Percentiles rank a stretch among this genome's conserved stretches.
Evolutionary conservation across 148 eudicot species (phyloP).

Genomic region (Polygonum aviculare): DNA sequence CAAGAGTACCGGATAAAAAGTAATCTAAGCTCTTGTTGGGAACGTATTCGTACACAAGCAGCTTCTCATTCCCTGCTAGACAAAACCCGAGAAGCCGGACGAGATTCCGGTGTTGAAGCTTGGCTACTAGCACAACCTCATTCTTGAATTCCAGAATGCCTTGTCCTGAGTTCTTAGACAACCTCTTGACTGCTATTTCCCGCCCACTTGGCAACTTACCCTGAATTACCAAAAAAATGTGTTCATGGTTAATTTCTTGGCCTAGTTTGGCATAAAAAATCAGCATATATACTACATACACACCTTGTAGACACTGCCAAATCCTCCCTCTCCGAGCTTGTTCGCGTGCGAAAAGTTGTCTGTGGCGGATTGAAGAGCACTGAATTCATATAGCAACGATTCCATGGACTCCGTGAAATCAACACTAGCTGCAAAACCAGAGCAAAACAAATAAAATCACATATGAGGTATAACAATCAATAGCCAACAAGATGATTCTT

Average conservation of each 20-base stretch:
- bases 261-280: too few relatives aligned
- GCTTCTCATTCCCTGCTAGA: slow-evolving; percentile 12
- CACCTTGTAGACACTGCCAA: slow-evolving; percentile 57
- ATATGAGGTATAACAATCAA: too few relatives aligned
- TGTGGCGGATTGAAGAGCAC: slow-evolving; percentile 31
- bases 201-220: slow-evolving; percentile 18
- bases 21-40: slow-evolving; percentile 31
- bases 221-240: not conserved
- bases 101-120: slow-evolving; percentile 21
- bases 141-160: slow-evolving; percentile 19
- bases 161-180: slow-evolving; percentile 12
- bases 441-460: not conserved
- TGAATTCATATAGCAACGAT: slow-evolving; percentile 46
- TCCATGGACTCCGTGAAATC: slow-evolving; percentile 22
- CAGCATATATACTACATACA: too few relatives aligned
- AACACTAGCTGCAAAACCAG: slow-evolving; percentile 15
- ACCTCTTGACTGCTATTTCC: slow-evolving; percentile 19
- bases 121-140: slow-evolving; percentile 18
- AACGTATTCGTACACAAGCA: slow-evolving; percentile 13
- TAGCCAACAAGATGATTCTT: too few relatives aligned
- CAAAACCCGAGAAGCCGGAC: slow-evolving; percentile 21
- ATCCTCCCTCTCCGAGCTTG: slow-evolving; percentile 64
- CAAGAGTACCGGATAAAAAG: slow-evolving; percentile 18
- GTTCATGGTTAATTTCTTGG: too few relatives aligned
- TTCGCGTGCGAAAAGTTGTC: slow-evolving; percentile 37